A percentile compares a stretch with the other conserved stretches of the same genome.
phyloP scores from a whole-genome alignment of 2,329 filamentous ascomycete species.

The Chaetoscypha palmicola region DNA sequence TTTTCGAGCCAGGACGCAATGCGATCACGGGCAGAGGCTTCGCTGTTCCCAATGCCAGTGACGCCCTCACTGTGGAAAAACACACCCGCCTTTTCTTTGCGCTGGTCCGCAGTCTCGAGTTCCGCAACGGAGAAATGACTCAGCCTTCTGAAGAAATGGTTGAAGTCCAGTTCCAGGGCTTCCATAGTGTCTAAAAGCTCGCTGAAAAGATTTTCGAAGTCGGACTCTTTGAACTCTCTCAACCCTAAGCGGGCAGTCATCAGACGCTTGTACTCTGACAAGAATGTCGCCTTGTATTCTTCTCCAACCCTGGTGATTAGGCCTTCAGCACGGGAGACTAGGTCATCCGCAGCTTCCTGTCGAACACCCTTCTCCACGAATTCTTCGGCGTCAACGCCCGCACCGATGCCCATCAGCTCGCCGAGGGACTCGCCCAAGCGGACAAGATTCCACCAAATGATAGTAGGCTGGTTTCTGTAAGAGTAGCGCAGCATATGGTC shows the following conservation, averaged over 20 bases:
- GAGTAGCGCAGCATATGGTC: slow-evolving; percentile 81
- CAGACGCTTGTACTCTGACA: slow-evolving; percentile 79
- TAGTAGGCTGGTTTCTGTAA: slow-evolving; percentile 88
- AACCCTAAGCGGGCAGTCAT: slow-evolving; percentile 79
- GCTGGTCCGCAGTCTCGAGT: slow-evolving; percentile 55
- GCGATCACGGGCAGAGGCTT: slow-evolving; percentile 56
- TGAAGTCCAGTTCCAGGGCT: slow-evolving; percentile 79
- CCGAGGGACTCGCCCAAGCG: slow-evolving; percentile 83
- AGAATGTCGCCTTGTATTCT: slow-evolving; percentile 82
- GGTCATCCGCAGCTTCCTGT: slow-evolving; percentile 58
- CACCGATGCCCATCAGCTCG: slow-evolving; percentile 76
- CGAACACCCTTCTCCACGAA: slow-evolving; percentile 69
- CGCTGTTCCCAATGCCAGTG: slow-evolving; percentile 47
- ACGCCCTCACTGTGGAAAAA: slow-evolving; percentile 79
- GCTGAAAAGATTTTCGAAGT: slow-evolving; percentile 79
- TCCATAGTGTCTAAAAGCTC: slow-evolving; percentile 76
- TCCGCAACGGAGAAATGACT: slow-evolving; percentile 55
- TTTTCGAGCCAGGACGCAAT: slow-evolving; percentile 74
- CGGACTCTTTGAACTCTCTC: slow-evolving; percentile 57
- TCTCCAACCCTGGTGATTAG: slow-evolving; percentile 75
- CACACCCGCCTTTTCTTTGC: slow-evolving; percentile 56
- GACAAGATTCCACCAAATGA: slow-evolving; percentile 98
- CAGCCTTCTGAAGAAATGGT: slow-evolving; percentile 83
- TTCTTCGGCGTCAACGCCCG: slow-evolving; percentile 59
- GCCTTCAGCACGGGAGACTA: slow-evolving; percentile 74